A percentile compares a stretch with the other conserved stretches of the same genome.
Evolutionary conservation across 2,329 filamentous ascomycete genomes (phyloP).

Genomic region (Claviceps fusiformis): DNA sequence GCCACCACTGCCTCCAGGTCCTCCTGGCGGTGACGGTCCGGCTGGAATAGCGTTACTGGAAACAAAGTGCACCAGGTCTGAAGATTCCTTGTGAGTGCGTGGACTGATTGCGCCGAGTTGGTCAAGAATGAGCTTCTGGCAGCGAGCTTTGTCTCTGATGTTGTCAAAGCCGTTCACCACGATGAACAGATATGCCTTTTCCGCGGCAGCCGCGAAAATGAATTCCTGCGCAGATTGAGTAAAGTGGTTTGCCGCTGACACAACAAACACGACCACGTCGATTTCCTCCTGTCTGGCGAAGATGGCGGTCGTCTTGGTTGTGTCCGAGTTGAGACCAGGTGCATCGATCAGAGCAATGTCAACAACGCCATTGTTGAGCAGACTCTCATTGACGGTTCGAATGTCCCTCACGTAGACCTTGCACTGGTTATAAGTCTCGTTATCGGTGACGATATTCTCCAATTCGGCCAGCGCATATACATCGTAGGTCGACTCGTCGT

Average conservation of each 20-base stretch:
- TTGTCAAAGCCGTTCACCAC: conserved; percentile 96
- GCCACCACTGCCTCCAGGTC: conserved; percentile 39
- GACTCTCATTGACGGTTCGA: conserved; percentile 76
- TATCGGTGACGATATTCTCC: conserved; percentile 82
- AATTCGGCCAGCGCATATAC: conserved; percentile 67
- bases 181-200: conserved; percentile 98
- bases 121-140: conserved; percentile 84
- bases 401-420: conserved; percentile 94
- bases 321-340: conserved; percentile 89
- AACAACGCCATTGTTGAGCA: conserved; percentile 94
- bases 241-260: conserved; percentile 95
- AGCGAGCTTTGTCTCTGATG: conserved; percentile 81
- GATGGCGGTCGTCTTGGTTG: conserved; percentile 90
- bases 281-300: conserved; percentile 98
- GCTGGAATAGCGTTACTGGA: conserved; percentile 91
- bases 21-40: conserved; percentile 41
- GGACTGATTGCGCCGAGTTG: conserved; percentile 82
- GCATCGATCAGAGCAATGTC: conserved; percentile 97
- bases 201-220: conserved; percentile 84
- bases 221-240: conserved; percentile 97
- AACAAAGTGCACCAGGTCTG: conserved; percentile 92
- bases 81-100: conserved; percentile 79
- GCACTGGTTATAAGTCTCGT: conserved; percentile 80
- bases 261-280: conserved; percentile 95
- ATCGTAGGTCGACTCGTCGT: conserved; percentile 89